Conservation (phyloP, 306 rosid genomes). For the Lathyrus tuberosus region DNA sequence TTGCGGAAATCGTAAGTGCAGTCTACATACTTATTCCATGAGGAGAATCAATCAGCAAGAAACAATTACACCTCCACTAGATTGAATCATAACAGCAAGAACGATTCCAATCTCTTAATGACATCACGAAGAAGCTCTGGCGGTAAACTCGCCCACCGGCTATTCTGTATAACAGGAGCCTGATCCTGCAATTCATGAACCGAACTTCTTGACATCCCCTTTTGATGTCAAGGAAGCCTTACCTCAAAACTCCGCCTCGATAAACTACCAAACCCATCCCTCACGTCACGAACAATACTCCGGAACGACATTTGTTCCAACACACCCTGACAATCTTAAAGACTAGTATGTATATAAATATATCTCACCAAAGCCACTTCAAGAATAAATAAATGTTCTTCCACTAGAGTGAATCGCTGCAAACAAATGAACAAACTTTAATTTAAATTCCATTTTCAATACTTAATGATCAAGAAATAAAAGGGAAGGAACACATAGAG, state of each 20-base stretch:
- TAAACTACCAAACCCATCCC: constrained; percentile 93
- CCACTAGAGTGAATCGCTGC: constrained; percentile 55
- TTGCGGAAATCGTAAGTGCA: too few relatives aligned
- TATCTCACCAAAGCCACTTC: constrained; percentile 26
- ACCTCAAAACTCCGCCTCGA: constrained; percentile 89
- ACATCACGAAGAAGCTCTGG: constrained; percentile 94
- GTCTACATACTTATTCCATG: too few relatives aligned
- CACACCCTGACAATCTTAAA: constrained; percentile 40
- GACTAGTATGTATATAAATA: constrained; percentile 29
- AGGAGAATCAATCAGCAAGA: too few relatives aligned
- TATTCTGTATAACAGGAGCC: constrained; percentile 64
- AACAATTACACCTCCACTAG: too few relatives aligned
- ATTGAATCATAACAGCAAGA: too few relatives aligned
- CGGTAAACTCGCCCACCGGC: constrained; percentile 94
- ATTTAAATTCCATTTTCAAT: constrained; percentile 48
- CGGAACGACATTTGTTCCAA: constrained; percentile 84
- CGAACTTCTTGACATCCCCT: constrained; percentile 78
- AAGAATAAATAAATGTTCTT: constrained; percentile 8
- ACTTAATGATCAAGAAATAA: constrained; percentile 58
- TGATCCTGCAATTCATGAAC: constrained; percentile 76
- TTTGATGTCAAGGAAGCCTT: constrained; percentile 76
- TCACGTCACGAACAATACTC: constrained; percentile 89
- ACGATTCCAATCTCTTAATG: constrained; percentile 83
- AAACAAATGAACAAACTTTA: constrained; percentile 47
- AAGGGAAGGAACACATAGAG: constrained; percentile 52